Conservation (phyloP, 129 eudicot species). For the Tagetes patula region DNA sequence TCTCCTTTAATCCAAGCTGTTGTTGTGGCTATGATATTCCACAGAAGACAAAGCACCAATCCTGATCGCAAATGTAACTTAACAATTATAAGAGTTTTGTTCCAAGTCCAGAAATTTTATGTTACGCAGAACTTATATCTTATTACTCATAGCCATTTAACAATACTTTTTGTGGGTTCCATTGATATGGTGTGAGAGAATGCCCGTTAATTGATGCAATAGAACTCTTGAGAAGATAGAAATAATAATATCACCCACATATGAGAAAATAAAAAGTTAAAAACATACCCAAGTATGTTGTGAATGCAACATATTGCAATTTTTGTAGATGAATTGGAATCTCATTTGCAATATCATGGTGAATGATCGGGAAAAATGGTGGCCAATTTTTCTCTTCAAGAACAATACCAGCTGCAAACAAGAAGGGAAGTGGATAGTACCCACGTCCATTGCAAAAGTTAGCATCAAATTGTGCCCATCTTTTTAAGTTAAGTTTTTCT, state of each 20-base stretch:
- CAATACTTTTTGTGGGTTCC: slow-evolving; percentile 5
- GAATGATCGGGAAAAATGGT: slow-evolving; percentile 94
- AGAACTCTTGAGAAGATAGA: neutral
- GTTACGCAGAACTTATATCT: neutral
- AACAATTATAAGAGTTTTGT: slow-evolving; percentile 9
- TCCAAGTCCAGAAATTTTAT: neutral
- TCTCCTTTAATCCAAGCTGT: slow-evolving; percentile 90
- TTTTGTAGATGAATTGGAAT: slow-evolving; percentile 95
- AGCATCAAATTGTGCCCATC: neutral
- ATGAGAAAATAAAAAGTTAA: slow-evolving; percentile 3
- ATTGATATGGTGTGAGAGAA: neutral
- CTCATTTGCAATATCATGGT: slow-evolving; percentile 96
- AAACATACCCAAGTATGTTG: slow-evolving; percentile 81
- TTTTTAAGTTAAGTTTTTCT: neutral
- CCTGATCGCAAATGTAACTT: slow-evolving; percentile 49
- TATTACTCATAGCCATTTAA: neutral
- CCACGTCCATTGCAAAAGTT: slow-evolving; percentile 10
- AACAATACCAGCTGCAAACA: slow-evolving; percentile 93
- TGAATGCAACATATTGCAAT: slow-evolving; percentile 90
- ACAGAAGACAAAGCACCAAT: slow-evolving; percentile 62
- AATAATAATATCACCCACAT: neutral
- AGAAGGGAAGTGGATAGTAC: slow-evolving; percentile 16
- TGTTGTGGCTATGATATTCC: slow-evolving; percentile 91
- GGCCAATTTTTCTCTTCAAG: slow-evolving; percentile 99
- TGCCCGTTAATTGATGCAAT: neutral